Conservation (phyloP, 2,329 filamentous ascomycete species). For the Penicillium sp. region DNA sequence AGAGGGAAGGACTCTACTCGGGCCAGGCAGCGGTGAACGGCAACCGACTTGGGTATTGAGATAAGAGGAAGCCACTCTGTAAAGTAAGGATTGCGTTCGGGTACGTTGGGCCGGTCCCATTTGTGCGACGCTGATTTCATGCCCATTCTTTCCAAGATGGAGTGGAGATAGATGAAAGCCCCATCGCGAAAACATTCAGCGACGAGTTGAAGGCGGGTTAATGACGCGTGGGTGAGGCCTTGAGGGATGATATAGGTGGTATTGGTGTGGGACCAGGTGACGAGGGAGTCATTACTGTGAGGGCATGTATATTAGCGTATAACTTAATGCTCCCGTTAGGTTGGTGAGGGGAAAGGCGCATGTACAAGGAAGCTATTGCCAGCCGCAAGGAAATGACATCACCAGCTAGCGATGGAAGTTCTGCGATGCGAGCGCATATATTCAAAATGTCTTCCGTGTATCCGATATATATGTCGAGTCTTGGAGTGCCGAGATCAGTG, state of each 20-base stretch:
- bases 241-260: constrained; percentile 32
- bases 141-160: constrained; percentile 32
- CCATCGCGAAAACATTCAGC: constrained; percentile 40
- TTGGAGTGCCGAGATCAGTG: constrained; percentile 26
- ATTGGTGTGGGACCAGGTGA: constrained; percentile 30
- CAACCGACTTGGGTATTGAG: constrained; percentile 27
- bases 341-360: not conserved
- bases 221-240: constrained; percentile 27
- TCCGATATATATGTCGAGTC: constrained; percentile 39
- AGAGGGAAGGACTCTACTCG: constrained; percentile 28
- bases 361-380: constrained; percentile 33
- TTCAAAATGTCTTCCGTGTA: constrained; percentile 39
- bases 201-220: constrained; percentile 35
- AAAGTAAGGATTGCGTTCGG: not conserved
- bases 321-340: not conserved
- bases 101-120: too few species aligned
- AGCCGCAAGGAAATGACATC: constrained; percentile 25
- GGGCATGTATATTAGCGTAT: constrained; percentile 1
- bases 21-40: constrained; percentile 28
- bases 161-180: constrained; percentile 38
- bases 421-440: constrained; percentile 34
- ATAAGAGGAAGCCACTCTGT: constrained; percentile 20
- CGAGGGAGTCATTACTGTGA: constrained; percentile 35
- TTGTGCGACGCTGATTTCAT: constrained; percentile 2
- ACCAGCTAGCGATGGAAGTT: constrained; percentile 25